These are phyloP conservation scores for Paxillus rubicundulus DNA, from an alignment of 768 basidiomycete species.

Conservation along the genomic window DNA sequence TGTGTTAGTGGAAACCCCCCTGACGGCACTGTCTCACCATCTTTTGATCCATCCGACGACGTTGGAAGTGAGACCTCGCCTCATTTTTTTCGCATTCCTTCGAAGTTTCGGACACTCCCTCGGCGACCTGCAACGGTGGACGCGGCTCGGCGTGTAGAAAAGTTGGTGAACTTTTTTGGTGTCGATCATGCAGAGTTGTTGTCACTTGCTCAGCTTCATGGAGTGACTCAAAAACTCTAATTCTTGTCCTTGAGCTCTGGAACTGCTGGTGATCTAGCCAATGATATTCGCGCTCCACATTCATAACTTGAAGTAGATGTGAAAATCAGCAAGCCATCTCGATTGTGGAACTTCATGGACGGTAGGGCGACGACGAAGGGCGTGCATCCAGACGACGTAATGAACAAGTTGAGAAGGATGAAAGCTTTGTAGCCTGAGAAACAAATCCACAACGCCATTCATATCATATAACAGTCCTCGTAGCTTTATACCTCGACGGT, in stretches of 20 bases:
- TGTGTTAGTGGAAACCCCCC: constrained; percentile 1
- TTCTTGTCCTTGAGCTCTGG: background rate
- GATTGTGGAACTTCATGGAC: constrained; percentile 41
- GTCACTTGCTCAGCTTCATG: background rate
- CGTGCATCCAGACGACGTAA: constrained; percentile 41
- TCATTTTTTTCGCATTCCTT: background rate
- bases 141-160: constrained; percentile 9
- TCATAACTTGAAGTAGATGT: constrained; percentile 36
- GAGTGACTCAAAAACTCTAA: background rate
- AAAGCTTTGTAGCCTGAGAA: constrained; percentile 31
- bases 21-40: background rate
- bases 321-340: constrained; percentile 33
- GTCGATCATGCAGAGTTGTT: constrained; percentile 7
- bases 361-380: constrained; percentile 30
- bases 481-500: background rate
- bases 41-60: background rate
- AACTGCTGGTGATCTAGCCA: constrained; percentile 5
- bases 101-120: background rate
- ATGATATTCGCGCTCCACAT: background rate
- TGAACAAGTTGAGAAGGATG: constrained; percentile 43
- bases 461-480: background rate
- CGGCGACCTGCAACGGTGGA: constrained; percentile 6
- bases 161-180: constrained; percentile 17
- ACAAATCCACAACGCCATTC: background rate
- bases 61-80: background rate